phyloP scores from a whole-genome alignment of 345 rosid genomes.

The Pugionium cornutum region DNA sequence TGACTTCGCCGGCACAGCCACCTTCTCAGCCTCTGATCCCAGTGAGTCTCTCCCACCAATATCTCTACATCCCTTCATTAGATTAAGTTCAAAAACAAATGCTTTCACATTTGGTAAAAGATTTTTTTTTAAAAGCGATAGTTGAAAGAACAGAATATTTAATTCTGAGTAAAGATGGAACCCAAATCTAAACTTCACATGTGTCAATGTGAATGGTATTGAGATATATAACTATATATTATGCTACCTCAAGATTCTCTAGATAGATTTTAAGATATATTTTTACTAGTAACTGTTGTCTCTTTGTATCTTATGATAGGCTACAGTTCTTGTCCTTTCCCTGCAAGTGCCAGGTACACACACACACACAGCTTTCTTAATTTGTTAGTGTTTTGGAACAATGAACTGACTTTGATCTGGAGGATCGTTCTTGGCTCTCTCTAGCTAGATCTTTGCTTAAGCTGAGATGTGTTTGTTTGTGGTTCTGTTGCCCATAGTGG shows the following conservation, averaged over 20 bases:
- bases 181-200: conserved; percentile 23
- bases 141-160: background rate
- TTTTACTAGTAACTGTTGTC: conserved; percentile 22
- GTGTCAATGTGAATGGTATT: conserved; percentile 13
- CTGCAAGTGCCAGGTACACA: conserved; percentile 40
- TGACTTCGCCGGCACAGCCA: conserved; percentile 78
- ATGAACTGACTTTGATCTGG: too few species aligned
- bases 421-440: too few species aligned
- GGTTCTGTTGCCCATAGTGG: conserved; percentile 25
- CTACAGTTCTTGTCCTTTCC: conserved; percentile 40
- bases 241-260: conserved; percentile 32
- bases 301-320: conserved; percentile 31
- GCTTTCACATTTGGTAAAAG: conserved; percentile 18
- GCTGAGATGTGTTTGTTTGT: background rate
- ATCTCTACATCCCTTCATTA: background rate
- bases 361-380: background rate
- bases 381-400: too few species aligned
- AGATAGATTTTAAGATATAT: background rate
- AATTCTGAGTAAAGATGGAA: too few species aligned
- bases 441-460: background rate
- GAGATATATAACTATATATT: conserved; percentile 9
- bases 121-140: background rate
- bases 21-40: conserved; percentile 55
- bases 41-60: conserved; percentile 40
- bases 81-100: background rate